Base-by-base conservation (phyloP, 257 asterid genomes). In the Salvia splendens region DNA sequence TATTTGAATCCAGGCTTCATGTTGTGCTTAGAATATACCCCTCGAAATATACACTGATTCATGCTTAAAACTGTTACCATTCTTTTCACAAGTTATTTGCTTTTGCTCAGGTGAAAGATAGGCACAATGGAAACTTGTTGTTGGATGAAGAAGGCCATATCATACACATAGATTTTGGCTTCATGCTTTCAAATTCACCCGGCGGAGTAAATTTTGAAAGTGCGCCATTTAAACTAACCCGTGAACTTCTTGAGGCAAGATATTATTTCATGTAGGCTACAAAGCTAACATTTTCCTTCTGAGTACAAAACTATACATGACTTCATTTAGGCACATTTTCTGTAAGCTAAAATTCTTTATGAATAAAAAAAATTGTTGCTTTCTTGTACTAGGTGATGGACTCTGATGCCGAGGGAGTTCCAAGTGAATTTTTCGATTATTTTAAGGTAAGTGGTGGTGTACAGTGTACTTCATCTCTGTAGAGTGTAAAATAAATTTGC, bases 121-220 rank as follows among this genome's bases (percentile, higher is more conserved):
- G 99, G 68, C 99, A 94, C 81, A 94, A 94, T 28, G 99, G 99
- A 66, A 94, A 94, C 81, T 87, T 94, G 78, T 79, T 94, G 85
- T 76, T 94, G 93, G 99, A 94, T 78, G 99, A 94, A 85, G 99
- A 94, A 81, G 99, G 99, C 52, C 99, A 94, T 83, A 85, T 94
- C 70, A 94, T 94, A 79, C 99, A 94, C 76, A 94, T 94, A 76
- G 99, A 94, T 82, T 94, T 94, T 75, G 99, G 99, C 73, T 94
- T 94, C 82, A 91, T 94, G 99, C 97, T 94, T 73, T 94, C 99
- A 54, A 94, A 94, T 85, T 94, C 99, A 67, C 99, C 99, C 52
- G 99, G 99, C 17, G 99, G 99, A 79, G 99, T 94, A 66, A 94
- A 94, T 86, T 94, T 94, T 78, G 99, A 94, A 77, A 94, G 99